Base-by-base conservation (phyloP, 2,329 filamentous ascomycete genomes). In the Aspergillus arachidicola region DNA sequence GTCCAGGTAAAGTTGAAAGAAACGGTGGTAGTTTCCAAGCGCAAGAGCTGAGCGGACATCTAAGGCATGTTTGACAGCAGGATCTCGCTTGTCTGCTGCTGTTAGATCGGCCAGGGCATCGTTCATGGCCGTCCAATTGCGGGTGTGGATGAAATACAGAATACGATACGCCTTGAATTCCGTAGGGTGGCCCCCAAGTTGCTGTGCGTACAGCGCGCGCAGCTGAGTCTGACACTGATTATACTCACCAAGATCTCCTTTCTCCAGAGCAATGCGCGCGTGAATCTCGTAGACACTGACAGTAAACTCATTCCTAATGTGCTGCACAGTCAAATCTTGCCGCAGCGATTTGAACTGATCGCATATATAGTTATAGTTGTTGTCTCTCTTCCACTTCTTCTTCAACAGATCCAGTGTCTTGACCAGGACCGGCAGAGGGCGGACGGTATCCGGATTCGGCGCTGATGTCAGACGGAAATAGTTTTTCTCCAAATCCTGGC, bases 241-340 rank as follows among this genome's bases (percentile, higher is more conserved):
- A 95, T 99, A 99, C 95, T 99, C 95, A 99, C 95, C 94, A 84
- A 98, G 88, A 85, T 99, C 95, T 82, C 92, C 93, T 86, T 96
- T 97, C 81, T 99, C 94, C 80, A 99, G 85, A 70, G 95, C 95
- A 81, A 99, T 98, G 65, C 95, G 90, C 68, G 94, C 95, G 81
- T 99, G 95, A 66, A 94, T 96, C 82, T 99, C 95, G 80, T 99
- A 99, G 55, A 97, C 95, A 66, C 87, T 91, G 68, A 98, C 94
- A 30, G 95, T 98, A 77, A 99, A 98, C 59, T 96, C 92, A 79
- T 93, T 97, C 81, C 93, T 94, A 82, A 99, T 93, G 75, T 92
- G 94, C 80, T 99, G 95, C 60, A 99, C 95, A 45, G 95, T 99
- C 77, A 99, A 86, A 83, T 99, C 95, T 84, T 99, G 95, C 65